Conservation (phyloP, 768 basidiomycete genomes). For the Lyophyllum shimeji region DNA sequence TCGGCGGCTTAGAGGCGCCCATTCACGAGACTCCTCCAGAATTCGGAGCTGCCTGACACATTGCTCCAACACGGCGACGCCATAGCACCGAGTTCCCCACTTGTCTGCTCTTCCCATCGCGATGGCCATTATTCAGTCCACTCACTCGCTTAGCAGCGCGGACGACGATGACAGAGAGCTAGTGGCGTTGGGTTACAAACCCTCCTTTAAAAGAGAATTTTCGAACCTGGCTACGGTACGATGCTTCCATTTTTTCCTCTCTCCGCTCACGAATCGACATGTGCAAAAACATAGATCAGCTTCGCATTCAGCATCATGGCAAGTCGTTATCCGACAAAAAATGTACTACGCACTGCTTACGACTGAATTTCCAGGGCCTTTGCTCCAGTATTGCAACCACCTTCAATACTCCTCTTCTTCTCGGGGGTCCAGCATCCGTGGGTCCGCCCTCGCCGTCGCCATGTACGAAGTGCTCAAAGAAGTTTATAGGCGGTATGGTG, state of each 20-base stretch:
- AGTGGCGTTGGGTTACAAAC: constrained; percentile 68
- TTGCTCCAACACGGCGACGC: not conserved
- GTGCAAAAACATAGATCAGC: constrained; percentile 48
- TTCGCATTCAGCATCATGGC: constrained; percentile 83
- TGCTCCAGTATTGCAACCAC: constrained; percentile 79
- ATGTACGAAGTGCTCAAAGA: constrained; percentile 1
- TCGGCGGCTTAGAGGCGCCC: not conserved
- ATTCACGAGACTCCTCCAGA: not conserved
- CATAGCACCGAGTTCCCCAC: not conserved
- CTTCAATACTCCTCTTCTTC: constrained; percentile 69
- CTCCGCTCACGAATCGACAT: not conserved
- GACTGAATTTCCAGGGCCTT: constrained; percentile 44
- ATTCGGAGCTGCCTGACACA: not conserved
- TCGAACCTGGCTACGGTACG: constrained; percentile 76
- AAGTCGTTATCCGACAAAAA: not conserved
- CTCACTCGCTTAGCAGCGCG: constrained; percentile 20
- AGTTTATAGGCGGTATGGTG: constrained; percentile 58
- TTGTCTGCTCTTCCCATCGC: not conserved
- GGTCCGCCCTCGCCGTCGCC: constrained; percentile 16
- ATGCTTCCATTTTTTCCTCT: not conserved
- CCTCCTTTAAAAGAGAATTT: constrained; percentile 85
- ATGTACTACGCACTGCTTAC: not conserved
- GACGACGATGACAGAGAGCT: constrained; percentile 68
- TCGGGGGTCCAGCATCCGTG: constrained; percentile 71
- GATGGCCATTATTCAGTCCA: constrained; percentile 15